These are phyloP conservation scores for Silene latifolia DNA, from an alignment of 148 eudicot genomes.

Conservation along the genomic window DNA sequence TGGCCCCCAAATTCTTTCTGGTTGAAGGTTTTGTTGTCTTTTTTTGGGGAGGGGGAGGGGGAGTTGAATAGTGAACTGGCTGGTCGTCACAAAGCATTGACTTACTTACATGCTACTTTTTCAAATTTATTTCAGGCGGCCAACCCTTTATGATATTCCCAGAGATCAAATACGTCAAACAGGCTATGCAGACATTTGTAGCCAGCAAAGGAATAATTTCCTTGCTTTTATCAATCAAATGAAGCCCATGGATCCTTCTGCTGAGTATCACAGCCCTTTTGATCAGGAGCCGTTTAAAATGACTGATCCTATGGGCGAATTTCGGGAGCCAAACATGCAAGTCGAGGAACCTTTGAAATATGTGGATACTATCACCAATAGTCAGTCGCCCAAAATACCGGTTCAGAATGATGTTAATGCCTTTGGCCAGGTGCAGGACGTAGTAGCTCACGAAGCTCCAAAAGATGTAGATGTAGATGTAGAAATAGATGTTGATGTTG, in stretches of 20 bases:
- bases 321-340: conserved; percentile 45
- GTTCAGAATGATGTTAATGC: background rate
- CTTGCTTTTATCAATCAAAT: conserved; percentile 73
- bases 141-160: conserved; percentile 85
- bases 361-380: conserved; percentile 13
- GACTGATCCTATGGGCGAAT: conserved; percentile 38
- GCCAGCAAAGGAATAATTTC: conserved; percentile 64
- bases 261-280: conserved; percentile 28
- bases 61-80: conserved; percentile 6
- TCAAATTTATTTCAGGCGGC: conserved; percentile 48
- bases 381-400: background rate
- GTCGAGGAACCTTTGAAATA: conserved; percentile 19
- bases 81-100: background rate
- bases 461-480: conserved; percentile 11
- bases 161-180: conserved; percentile 72
- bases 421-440: background rate
- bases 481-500: background rate
- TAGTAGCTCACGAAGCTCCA: background rate
- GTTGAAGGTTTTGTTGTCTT: background rate
- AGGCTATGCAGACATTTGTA: conserved; percentile 67
- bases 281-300: conserved; percentile 38
- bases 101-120: background rate
- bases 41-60: background rate
- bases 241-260: conserved; percentile 45
- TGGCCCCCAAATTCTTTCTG: too few species aligned